Conservation (phyloP, 2,329 filamentous ascomycete species). For the Cytospora piceicola region DNA sequence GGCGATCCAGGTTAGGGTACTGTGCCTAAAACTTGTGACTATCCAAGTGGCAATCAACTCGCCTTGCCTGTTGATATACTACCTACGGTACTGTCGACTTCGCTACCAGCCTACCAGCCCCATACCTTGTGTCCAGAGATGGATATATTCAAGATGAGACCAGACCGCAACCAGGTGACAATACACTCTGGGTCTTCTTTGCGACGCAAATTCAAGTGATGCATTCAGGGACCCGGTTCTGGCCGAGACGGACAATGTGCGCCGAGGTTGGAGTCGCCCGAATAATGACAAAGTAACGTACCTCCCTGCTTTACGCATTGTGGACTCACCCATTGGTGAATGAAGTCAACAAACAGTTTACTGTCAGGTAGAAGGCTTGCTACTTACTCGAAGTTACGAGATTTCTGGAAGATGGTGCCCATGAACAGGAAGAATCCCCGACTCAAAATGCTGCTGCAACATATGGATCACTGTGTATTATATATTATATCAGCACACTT, state of each 20-base stretch:
- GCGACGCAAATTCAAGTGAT: not conserved
- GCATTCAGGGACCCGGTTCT: not conserved
- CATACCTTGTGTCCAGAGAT: not conserved
- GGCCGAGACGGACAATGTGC: not conserved
- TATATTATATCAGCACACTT: not conserved
- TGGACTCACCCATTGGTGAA: not conserved
- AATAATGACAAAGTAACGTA: not conserved
- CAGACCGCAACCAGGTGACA: not conserved
- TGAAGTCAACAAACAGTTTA: not conserved
- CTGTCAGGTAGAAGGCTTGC: not conserved
- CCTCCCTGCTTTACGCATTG: not conserved
- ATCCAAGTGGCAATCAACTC: not conserved
- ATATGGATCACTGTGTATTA: not conserved
- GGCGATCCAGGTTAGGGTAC: slow-evolving; percentile 5
- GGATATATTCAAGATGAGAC: not conserved
- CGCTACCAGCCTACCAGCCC: not conserved
- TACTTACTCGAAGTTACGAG: not conserved
- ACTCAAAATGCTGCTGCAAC: not conserved
- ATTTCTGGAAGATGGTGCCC: too few species aligned
- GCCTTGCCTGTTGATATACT: slow-evolving; percentile 8
- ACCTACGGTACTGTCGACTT: slow-evolving; percentile 11
- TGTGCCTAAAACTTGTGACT: slow-evolving; percentile 12
- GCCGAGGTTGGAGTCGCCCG: not conserved
- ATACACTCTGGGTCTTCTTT: not conserved
- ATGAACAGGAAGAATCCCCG: not conserved